These are phyloP conservation scores for Cercospora brassicicola DNA, from an alignment of 2,329 filamentous ascomycete genomes.

Conservation along the genomic window DNA sequence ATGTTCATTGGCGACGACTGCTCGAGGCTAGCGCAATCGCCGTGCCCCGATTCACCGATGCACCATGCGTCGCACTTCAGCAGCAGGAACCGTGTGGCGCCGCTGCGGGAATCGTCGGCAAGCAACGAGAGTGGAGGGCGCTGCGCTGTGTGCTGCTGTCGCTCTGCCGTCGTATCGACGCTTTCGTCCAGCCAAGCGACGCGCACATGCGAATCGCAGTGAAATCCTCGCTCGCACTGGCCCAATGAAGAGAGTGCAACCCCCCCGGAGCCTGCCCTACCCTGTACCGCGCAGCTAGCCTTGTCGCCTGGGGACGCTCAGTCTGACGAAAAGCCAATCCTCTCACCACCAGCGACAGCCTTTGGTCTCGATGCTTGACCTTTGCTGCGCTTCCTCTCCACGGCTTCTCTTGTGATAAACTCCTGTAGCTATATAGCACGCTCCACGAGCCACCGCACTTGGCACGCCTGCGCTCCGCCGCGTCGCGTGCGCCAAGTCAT, in stretches of 20 bases:
- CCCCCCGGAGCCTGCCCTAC: background rate
- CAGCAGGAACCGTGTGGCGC: background rate
- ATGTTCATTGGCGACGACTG: background rate
- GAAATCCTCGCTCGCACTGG: background rate
- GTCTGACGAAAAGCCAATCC: background rate
- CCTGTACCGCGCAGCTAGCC: background rate
- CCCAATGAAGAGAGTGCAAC: background rate
- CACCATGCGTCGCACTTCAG: background rate
- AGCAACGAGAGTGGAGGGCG: background rate
- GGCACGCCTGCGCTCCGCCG: background rate
- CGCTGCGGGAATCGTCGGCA: background rate
- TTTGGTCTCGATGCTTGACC: background rate
- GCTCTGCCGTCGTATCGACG: background rate
- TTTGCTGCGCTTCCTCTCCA: background rate
- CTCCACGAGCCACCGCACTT: background rate
- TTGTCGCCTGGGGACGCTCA: background rate
- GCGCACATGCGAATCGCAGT: background rate
- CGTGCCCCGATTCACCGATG: background rate
- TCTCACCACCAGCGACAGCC: background rate
- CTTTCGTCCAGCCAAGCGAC: background rate
- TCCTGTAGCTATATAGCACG: background rate
- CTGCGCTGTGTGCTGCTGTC: background rate
- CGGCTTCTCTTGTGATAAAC: background rate
- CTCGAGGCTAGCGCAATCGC: too few relatives aligned
- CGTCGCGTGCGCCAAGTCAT: constrained; percentile 8